These are phyloP conservation scores for Coprinopsis cinerea DNA, from an alignment of 768 basidiomycete genomes.

Conservation along the genomic window DNA sequence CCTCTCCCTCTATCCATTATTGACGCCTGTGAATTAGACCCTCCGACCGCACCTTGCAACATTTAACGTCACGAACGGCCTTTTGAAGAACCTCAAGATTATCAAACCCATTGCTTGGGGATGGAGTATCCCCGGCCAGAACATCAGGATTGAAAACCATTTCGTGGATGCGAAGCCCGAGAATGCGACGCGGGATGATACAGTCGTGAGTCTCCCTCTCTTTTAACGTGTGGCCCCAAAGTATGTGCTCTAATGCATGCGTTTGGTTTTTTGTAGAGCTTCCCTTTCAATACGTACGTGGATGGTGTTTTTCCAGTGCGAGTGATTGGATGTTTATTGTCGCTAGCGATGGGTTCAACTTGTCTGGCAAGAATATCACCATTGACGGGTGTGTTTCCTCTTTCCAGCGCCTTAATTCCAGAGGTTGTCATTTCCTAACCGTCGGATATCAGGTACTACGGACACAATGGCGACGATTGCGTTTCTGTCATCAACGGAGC, in stretches of 20 bases:
- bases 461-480: slow-evolving; percentile 45
- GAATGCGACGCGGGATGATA: slow-evolving; percentile 31
- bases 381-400: slow-evolving; percentile 26
- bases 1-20: background rate
- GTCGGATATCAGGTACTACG: slow-evolving; percentile 25
- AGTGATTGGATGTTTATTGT: background rate
- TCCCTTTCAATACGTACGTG: slow-evolving; percentile 40
- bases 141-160: slow-evolving; percentile 33
- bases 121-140: slow-evolving; percentile 34
- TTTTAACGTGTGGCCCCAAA: background rate
- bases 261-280: slow-evolving; percentile 21
- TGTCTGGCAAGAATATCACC: slow-evolving; percentile 34
- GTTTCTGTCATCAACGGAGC: slow-evolving; percentile 43
- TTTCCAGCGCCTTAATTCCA: background rate
- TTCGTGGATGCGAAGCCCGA: slow-evolving; percentile 35
- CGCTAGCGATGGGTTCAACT: slow-evolving; percentile 24
- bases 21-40: slow-evolving; percentile 16
- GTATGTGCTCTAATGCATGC: too few relatives aligned
- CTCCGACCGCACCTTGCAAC: slow-evolving; percentile 43
- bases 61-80: slow-evolving; percentile 40
- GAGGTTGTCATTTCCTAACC: background rate
- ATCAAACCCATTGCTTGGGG: slow-evolving; percentile 48
- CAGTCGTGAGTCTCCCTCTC: slow-evolving; percentile 21
- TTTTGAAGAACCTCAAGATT: slow-evolving; percentile 31
- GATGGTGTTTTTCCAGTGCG: slow-evolving; percentile 1